Evolutionary conservation across 257 asterid genomes (phyloP).

Genomic region (Cynanchum wilfordii): DNA sequence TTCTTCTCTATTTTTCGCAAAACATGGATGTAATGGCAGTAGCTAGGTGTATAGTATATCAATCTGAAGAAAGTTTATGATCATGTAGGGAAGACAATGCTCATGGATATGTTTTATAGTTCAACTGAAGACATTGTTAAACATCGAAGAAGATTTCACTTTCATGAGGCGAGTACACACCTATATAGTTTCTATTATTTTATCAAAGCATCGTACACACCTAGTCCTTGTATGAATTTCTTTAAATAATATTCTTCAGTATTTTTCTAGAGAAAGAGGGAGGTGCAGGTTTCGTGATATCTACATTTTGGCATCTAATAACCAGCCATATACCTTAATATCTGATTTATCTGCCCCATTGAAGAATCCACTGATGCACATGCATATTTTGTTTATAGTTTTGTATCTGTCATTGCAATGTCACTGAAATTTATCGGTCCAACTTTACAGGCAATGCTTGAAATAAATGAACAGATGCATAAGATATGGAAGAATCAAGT

Average conservation of each 20-base stretch:
- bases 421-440: background rate
- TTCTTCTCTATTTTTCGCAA: background rate
- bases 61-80: constrained; percentile 30
- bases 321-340: background rate
- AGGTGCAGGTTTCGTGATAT: background rate
- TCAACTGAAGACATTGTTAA: constrained; percentile 83
- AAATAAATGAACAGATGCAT: constrained; percentile 81
- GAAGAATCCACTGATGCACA: background rate
- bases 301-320: background rate
- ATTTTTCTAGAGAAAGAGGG: background rate
- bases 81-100: constrained; percentile 92
- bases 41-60: constrained; percentile 9
- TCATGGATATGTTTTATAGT: constrained; percentile 90
- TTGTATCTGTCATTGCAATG: background rate
- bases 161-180: constrained; percentile 68
- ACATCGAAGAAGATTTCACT: constrained; percentile 90
- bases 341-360: background rate
- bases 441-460: constrained; percentile 84
- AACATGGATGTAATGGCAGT: background rate
- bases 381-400: background rate
- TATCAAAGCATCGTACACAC: background rate
- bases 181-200: constrained; percentile 15
- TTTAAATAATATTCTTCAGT: background rate
- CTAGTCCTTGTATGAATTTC: background rate
- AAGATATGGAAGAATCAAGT: constrained; percentile 70